Evolutionary conservation across 129 eudicot species (phyloP).

Genomic region (Ambrosia trifida): DNA sequence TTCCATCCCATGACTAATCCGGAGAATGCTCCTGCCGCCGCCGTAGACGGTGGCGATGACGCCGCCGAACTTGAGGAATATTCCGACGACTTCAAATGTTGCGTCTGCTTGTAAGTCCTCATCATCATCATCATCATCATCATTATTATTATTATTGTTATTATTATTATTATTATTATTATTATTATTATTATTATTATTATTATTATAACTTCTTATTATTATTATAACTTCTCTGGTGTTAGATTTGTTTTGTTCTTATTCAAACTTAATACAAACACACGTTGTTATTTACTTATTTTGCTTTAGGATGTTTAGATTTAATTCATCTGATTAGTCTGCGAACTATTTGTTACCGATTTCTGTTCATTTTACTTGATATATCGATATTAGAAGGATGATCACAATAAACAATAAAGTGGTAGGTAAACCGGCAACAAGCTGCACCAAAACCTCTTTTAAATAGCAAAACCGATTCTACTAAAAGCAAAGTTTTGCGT

Average conservation of each 20-base stretch:
- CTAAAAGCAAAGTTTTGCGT: too few species aligned
- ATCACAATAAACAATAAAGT: too few species aligned
- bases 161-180: background rate
- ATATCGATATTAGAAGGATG: background rate
- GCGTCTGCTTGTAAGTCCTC: slow-evolving; percentile 56
- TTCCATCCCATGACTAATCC: slow-evolving; percentile 28
- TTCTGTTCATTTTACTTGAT: slow-evolving; percentile 4
- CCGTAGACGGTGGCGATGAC: background rate
- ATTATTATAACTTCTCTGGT: too few species aligned
- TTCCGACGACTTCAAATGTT: slow-evolving; percentile 54
- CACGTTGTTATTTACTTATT: background rate
- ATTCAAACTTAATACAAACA: background rate
- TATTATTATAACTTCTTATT: too few species aligned
- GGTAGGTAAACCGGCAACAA: too few species aligned
- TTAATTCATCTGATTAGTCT: background rate
- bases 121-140: background rate
- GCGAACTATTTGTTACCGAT: background rate
- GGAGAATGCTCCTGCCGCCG: background rate
- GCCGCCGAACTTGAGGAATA: slow-evolving; percentile 35
- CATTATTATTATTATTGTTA: too few species aligned
- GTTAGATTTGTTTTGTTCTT: slow-evolving; percentile 6
- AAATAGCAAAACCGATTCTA: too few species aligned
- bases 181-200: too few species aligned
- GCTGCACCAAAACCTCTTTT: too few species aligned
- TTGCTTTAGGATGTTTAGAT: background rate